Conservation (phyloP, 2,329 filamentous ascomycete species). For the Trichoderma sp. region DNA sequence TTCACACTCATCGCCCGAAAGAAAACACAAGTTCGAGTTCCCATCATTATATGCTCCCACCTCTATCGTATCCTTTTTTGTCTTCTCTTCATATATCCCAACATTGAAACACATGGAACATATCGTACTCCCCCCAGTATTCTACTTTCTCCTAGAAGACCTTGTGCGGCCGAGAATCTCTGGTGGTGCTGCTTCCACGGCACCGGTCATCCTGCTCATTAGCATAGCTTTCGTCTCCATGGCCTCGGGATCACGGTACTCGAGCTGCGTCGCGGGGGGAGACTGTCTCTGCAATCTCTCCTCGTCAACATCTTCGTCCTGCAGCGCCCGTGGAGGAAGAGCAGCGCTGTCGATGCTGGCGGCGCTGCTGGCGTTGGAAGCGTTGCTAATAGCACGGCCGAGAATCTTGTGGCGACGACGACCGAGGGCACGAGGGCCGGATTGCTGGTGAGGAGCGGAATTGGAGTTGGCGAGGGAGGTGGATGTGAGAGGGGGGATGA, state of each 20-base stretch:
- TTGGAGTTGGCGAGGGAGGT: conserved; percentile 4
- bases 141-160: conserved; percentile 6
- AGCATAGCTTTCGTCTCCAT: conserved; percentile 42
- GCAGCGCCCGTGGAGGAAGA: conserved; percentile 12
- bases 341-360: conserved; percentile 31
- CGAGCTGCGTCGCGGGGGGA: conserved; percentile 51
- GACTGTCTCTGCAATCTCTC: conserved; percentile 24
- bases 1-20: neutral
- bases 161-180: neutral
- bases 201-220: conserved; percentile 43
- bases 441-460: neutral
- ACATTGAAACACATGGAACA: neutral
- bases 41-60: neutral
- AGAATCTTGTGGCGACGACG: conserved; percentile 52
- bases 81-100: neutral
- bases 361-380: conserved; percentile 49
- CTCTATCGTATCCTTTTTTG: neutral
- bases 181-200: neutral
- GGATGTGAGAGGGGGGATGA: conserved; percentile 36
- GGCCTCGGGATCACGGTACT: conserved; percentile 52
- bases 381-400: conserved; percentile 58
- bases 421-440: conserved; percentile 29
- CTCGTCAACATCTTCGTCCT: conserved; percentile 27
- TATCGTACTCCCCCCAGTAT: too few relatives aligned
- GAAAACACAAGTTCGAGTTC: neutral